phyloP scores from a whole-genome alignment of 164 flowering plant species.

The Dillenia turbinata region DNA sequence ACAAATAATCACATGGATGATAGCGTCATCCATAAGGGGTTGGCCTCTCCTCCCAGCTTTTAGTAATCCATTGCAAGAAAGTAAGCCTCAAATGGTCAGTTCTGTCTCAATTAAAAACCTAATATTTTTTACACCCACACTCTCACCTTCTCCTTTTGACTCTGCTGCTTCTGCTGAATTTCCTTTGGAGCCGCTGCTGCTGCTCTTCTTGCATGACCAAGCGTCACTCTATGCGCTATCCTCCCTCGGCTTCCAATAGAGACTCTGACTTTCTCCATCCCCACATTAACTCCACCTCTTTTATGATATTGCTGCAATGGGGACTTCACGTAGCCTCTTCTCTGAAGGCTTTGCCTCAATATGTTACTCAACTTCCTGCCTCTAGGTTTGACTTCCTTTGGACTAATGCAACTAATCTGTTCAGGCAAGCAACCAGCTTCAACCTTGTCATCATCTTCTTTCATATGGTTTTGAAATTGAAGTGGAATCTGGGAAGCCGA shows the following conservation, averaged over 20 bases:
- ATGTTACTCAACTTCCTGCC: slow-evolving; percentile 46
- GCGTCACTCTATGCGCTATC: slow-evolving; percentile 50
- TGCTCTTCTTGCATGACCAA: slow-evolving; percentile 35
- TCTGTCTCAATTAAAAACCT: too few relatives aligned
- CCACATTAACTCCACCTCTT: slow-evolving; percentile 50
- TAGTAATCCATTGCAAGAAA: too few relatives aligned
- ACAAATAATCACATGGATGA: too few relatives aligned
- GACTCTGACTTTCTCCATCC: slow-evolving; percentile 66
- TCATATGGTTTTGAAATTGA: slow-evolving; percentile 17
- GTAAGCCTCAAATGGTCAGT: too few relatives aligned
- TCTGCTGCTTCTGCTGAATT: slow-evolving; percentile 34
- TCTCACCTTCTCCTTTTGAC: slow-evolving; percentile 58
- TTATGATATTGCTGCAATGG: slow-evolving; percentile 50
- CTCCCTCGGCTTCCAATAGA: slow-evolving; percentile 73
- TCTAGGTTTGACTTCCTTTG: slow-evolving; percentile 34
- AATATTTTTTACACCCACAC: slow-evolving; percentile 37
- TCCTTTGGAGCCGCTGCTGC: slow-evolving; percentile 20
- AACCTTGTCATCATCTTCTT: slow-evolving; percentile 23
- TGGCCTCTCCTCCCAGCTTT: too few relatives aligned
- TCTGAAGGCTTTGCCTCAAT: slow-evolving; percentile 71
- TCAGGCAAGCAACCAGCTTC: slow-evolving; percentile 34
- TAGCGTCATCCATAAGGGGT: too few relatives aligned
- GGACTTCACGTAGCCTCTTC: slow-evolving; percentile 48
- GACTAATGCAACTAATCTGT: slow-evolving; percentile 33
- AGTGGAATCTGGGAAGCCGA: slow-evolving; percentile 18